Conservation (phyloP, 495 filamentous ascomycete species). For the Podospora pseudopauciseta region DNA sequence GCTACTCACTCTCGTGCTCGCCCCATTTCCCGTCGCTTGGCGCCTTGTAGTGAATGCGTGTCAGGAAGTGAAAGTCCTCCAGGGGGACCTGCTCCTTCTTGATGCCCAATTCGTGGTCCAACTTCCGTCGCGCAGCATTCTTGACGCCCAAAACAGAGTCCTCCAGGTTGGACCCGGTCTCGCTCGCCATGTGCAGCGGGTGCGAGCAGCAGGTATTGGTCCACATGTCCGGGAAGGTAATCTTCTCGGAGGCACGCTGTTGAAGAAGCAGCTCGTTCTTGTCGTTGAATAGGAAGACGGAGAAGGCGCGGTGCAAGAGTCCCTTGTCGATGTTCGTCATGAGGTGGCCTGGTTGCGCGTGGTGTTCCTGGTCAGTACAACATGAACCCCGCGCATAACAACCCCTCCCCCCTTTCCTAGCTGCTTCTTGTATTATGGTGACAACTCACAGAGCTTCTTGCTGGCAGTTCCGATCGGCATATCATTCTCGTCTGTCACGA, state of each 20-base stretch:
- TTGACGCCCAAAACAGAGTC: constrained; percentile 80
- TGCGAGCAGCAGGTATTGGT: constrained; percentile 99
- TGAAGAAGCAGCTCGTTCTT: constrained; percentile 87
- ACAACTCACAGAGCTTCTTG: constrained; percentile 87
- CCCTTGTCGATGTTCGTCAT: constrained; percentile 98
- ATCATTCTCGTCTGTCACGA: constrained; percentile 90
- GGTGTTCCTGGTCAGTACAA: constrained; percentile 15
- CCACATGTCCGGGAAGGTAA: constrained; percentile 99
- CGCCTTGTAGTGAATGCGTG: constrained; percentile 95
- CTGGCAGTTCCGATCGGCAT: constrained; percentile 91
- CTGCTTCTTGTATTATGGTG: neutral
- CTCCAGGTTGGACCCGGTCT: constrained; percentile 81
- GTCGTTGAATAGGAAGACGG: constrained; percentile 94
- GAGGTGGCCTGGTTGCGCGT: constrained; percentile 68
- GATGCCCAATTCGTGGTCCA: constrained; percentile 93
- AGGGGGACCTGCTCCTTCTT: constrained; percentile 84
- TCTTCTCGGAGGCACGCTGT: constrained; percentile 94
- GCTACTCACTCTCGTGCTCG: constrained; percentile 87
- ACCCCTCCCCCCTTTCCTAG: neutral
- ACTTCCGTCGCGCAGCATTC: constrained; percentile 85
- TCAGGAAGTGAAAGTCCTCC: constrained; percentile 89
- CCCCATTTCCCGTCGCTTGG: constrained; percentile 98
- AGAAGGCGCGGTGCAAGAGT: constrained; percentile 95
- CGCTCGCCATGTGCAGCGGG: constrained; percentile 82
- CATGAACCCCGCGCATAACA: neutral